phyloP scores from a whole-genome alignment of 345 rosid species.

The Salix dunnii region DNA sequence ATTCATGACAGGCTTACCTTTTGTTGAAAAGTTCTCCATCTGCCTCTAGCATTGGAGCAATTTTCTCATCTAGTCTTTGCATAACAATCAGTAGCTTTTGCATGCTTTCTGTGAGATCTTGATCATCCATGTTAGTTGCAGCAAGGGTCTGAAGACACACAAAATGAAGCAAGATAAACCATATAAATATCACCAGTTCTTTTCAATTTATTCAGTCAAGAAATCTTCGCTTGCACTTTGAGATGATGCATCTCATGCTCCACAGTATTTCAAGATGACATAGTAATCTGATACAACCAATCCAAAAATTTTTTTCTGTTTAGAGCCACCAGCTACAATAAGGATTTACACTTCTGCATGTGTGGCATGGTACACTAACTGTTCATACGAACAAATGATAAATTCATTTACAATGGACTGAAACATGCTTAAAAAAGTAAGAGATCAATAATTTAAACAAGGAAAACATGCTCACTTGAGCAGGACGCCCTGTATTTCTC shows the following conservation, averaged over 20 bases:
- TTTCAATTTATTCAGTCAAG: neutral
- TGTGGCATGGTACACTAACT: neutral
- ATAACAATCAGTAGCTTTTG: slow-evolving; percentile 88
- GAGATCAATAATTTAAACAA: neutral
- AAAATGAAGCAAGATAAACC: neutral
- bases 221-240: neutral
- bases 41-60: slow-evolving; percentile 76
- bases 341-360: neutral
- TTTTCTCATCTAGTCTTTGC: slow-evolving; percentile 88
- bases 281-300: neutral
- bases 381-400: neutral
- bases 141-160: slow-evolving; percentile 63
- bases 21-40: slow-evolving; percentile 88
- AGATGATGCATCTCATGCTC: neutral
- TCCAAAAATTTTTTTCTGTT: neutral
- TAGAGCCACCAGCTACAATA: neutral
- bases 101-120: slow-evolving; percentile 86
- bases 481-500: slow-evolving; percentile 72
- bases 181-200: neutral
- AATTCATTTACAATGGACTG: neutral
- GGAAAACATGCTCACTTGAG: slow-evolving; percentile 58
- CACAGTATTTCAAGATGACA: neutral
- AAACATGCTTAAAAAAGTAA: neutral
- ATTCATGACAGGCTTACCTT: slow-evolving; percentile 43
- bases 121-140: slow-evolving; percentile 81